Base-by-base conservation (phyloP, 352 stramenopile genomes). In the Phytophthora citricola region DNA sequence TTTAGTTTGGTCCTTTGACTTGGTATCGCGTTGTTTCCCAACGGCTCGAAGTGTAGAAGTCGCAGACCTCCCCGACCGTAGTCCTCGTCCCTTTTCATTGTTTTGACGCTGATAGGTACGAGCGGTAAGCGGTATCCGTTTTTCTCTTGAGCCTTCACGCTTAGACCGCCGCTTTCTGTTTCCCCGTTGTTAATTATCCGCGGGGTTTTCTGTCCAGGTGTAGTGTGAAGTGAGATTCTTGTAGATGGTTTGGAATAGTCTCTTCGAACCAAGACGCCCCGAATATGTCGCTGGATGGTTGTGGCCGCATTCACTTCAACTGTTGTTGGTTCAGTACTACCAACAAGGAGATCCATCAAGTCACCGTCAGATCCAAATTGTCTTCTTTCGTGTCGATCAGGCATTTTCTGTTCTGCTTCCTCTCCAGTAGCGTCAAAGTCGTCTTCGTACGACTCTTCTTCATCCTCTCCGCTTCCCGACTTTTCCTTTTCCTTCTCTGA, bases 361-460 rank as follows among this genome's bases (percentile, higher is more conserved):
- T 86, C 77, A 2, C 63, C 51, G 27, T 83, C 75, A 3, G 72
- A 77, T 43, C 60, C 62, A 50, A 47, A 24, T 52, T 41, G 54
- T 27, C 29, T 36, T 15, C 24, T 54, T 14, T 53, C 48, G 32
- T 57, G 39, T 5, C 47, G 64, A 63, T 29, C 49, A 24, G 32
- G 22, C 58, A 61, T 44, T 29, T 46, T 68, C 12, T 41, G 47
- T 34, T 57, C 52, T 38, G 40, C 54, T 36, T 24, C 64, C 5
- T 63, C 27, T 5, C 15, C 50, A 24, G 65, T 51, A 15, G 27
- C 59, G 36, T 83, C 72, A 22, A 86, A 86, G 24, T 83, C 77
- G 27, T 82, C 77, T 56, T 86, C 77, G 34, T 81, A 83, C 5
- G 71, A 67, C 40, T 79, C 71, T 17, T 75, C 71, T 1, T 73